Evolutionary conservation across 768 basidiomycete species (phyloP).

Genomic region (Mrakia blollopis): DNA sequence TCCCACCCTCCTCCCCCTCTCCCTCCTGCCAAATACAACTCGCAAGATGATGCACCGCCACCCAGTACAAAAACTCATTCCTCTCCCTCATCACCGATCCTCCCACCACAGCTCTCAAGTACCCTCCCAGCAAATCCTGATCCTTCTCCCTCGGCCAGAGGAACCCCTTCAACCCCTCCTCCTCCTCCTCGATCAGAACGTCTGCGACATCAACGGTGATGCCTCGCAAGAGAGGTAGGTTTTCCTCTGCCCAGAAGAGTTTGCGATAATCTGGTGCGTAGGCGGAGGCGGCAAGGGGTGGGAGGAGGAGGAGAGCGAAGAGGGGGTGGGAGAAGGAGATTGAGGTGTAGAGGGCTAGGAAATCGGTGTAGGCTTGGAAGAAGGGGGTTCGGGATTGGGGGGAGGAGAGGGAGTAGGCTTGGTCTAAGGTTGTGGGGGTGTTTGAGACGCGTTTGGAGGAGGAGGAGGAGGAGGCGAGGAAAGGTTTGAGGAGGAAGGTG

Average conservation of each 20-base stretch:
- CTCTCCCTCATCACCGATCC: constrained; percentile 2
- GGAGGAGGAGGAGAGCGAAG: constrained; percentile 70
- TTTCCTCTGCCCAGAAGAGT: constrained; percentile 71
- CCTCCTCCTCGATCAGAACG: constrained; percentile 42
- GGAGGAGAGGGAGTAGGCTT: constrained; percentile 53
- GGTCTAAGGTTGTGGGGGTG: constrained; percentile 50
- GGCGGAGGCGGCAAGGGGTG: constrained; percentile 62
- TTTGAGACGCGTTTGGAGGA: neutral
- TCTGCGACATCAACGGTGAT: constrained; percentile 34
- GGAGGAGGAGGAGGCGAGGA: constrained; percentile 34
- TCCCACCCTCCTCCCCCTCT: neutral
- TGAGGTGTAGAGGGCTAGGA: constrained; percentile 81
- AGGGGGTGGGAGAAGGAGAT: constrained; percentile 76
- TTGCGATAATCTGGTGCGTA: constrained; percentile 79
- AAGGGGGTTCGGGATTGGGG: constrained; percentile 65
- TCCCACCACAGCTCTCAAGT: constrained; percentile 54
- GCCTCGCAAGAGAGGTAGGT: constrained; percentile 59
- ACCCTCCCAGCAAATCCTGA: constrained; percentile 58
- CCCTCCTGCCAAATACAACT: constrained; percentile 52
- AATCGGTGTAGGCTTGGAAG: constrained; percentile 89
- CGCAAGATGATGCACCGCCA: constrained; percentile 76
- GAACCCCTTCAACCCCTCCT: constrained; percentile 51
- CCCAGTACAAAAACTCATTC: constrained; percentile 53
- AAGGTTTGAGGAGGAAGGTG: constrained; percentile 57
- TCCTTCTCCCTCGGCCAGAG: constrained; percentile 67